Evolutionary conservation across 768 basidiomycete genomes (phyloP), one percentile per base, ranked within the genome.

Genomic region (Tephrocybe sp.): DNA sequence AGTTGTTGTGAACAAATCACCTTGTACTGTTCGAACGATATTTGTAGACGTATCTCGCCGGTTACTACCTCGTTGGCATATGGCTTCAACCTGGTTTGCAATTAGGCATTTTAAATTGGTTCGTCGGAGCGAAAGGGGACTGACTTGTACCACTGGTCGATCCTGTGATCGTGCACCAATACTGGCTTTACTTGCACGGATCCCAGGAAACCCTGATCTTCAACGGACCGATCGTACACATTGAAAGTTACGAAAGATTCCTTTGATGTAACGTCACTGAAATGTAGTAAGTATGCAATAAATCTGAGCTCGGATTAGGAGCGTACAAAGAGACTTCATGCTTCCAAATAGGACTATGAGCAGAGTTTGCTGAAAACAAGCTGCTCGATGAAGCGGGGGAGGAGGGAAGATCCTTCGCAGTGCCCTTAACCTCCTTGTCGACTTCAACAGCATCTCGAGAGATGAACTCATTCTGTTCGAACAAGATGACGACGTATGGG

Each of bases 391-490:
- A 65, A 19, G 72, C 60, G 26, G 65, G 62, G 56, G 72, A 58
- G 19, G 66, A 60, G 18, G 67, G 66, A 31, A 81, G 78, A 56
- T 78, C 83, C 32, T 77, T 84, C 4, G 92, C 80, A 32, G 79
- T 78, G 59, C 91, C 92, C 66, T 87, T 92, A 68, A 91, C 88
- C 69, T 92, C 90, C 75, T 90, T 93, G 73, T 89, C 90, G 15
- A 78, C 73, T 67, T 92, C 90, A 56, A 84, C 82, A 19, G 87
- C 90, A 66, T 96, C 91, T 37, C 97, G 76, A 59, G 86, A 86
- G 66, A 99, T 86, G 64, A 98, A 99, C 70, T 99, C 97, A 78
- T 93, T 98, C 70, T 98, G 89, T 74, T 99, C 97, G 69, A 98
- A 99, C 69, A 94, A 89, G 58, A 95, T 94, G 66, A 98, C 95